Conservation (phyloP, 2,329 filamentous ascomycete species). For the Colletotrichum neosansevieriae region DNA sequence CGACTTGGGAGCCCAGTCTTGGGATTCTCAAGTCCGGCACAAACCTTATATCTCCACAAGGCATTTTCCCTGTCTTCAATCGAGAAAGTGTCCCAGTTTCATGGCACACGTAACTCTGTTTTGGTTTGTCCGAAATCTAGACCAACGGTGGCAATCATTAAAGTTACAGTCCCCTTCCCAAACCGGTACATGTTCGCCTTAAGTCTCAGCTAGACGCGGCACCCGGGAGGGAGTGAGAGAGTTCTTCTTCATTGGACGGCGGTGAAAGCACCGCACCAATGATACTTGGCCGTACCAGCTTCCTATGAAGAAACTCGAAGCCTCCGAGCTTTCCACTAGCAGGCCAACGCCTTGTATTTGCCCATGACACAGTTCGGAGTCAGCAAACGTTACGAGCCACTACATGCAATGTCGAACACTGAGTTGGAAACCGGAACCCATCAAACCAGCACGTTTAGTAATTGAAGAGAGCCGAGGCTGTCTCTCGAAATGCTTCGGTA, state of each 20-base stretch:
- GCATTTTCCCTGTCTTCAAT: neutral
- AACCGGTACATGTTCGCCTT: slow-evolving; percentile 4
- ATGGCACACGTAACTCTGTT: slow-evolving; percentile 1
- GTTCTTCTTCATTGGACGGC: neutral
- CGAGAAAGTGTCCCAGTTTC: slow-evolving; percentile 2
- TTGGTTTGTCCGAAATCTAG: neutral
- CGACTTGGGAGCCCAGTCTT: neutral
- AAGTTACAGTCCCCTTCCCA: neutral
- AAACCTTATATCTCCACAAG: neutral
- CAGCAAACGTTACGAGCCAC: no score
- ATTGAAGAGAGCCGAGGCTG: no score
- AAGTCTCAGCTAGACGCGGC: neutral
- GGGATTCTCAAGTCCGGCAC: neutral
- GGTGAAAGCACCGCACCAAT: slow-evolving; percentile 4
- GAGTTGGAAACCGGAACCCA: no score
- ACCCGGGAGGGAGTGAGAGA: neutral
- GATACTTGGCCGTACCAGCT: neutral
- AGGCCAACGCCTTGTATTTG: no score
- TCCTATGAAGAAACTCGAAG: neutral
- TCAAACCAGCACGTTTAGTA: no score
- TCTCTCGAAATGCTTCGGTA: no score
- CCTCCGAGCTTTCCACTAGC: neutral
- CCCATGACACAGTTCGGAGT: no score
- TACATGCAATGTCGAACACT: no score
- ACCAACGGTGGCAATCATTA: neutral